These are phyloP conservation scores for Xylariaceae sp. DNA, from an alignment of 2,329 filamentous ascomycete genomes.

Conservation along the genomic window DNA sequence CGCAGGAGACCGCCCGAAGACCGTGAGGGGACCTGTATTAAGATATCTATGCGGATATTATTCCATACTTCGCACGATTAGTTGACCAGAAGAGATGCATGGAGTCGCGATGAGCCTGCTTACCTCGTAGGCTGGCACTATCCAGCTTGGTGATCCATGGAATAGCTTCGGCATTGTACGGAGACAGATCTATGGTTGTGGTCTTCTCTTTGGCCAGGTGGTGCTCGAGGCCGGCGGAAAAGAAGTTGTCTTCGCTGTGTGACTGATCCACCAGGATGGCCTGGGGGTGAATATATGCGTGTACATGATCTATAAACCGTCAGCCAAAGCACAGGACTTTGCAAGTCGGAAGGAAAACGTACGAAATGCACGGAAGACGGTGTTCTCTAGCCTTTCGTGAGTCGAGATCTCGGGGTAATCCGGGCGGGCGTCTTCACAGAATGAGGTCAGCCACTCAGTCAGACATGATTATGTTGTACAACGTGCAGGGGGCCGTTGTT, in stretches of 20 bases:
- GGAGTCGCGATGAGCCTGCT: constrained; percentile 4
- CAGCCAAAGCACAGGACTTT: constrained; percentile 12
- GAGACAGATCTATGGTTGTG: constrained; percentile 73
- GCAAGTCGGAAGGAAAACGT: constrained; percentile 26
- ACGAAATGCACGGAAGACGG: constrained; percentile 62
- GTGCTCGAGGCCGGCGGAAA: constrained; percentile 56
- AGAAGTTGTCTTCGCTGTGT: constrained; percentile 62
- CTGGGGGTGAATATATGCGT: constrained; percentile 72
- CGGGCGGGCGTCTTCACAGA: constrained; percentile 72
- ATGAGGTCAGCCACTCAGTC: constrained; percentile 13
- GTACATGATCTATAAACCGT: constrained; percentile 55
- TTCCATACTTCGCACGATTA: constrained; percentile 62
- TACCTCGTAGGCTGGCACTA: constrained; percentile 63
- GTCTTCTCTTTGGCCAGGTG: constrained; percentile 49
- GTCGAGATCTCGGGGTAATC: constrained; percentile 69
- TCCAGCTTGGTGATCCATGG: constrained; percentile 79
- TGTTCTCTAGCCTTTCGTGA: constrained; percentile 63
- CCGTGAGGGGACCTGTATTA: constrained; percentile 70
- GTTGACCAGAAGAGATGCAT: constrained; percentile 18
- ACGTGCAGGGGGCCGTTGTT: constrained; percentile 7
- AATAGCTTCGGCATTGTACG: constrained; percentile 57
- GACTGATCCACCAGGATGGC: constrained; percentile 70
- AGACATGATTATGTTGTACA: constrained; percentile 12
- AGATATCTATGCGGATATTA: constrained; percentile 70
- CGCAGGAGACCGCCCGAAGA: constrained; percentile 72